A percentile compares a stretch with the other conserved stretches of the same genome.
Evolutionary conservation across 805 yeast genomes (phyloP).

Genomic region (Hagleromyces aurorensis): DNA sequence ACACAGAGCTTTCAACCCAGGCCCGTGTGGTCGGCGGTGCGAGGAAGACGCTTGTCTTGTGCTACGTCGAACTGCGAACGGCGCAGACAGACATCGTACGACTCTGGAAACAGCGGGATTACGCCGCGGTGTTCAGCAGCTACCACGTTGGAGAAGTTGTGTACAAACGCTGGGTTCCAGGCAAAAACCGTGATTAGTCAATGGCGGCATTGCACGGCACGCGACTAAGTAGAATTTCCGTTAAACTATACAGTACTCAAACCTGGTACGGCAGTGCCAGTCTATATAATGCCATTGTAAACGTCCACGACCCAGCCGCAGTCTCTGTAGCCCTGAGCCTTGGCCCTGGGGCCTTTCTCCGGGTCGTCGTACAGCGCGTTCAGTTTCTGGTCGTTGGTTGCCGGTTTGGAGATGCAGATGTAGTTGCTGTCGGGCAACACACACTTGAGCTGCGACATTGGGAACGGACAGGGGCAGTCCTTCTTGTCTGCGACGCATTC

Average conservation of each 20-base stretch:
- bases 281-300: slow-evolving; percentile 32
- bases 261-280: not conserved
- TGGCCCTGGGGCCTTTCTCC: slow-evolving; percentile 39
- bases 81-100: slow-evolving; percentile 26
- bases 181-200: slow-evolving; percentile 66
- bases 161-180: slow-evolving; percentile 79
- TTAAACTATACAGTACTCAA: too few species aligned
- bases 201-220: not conserved
- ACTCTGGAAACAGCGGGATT: slow-evolving; percentile 15
- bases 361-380: slow-evolving; percentile 36
- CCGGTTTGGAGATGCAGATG: slow-evolving; percentile 81
- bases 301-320: slow-evolving; percentile 82
- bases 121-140: slow-evolving; percentile 29
- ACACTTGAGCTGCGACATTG: slow-evolving; percentile 79
- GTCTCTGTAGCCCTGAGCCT: slow-evolving; percentile 51
- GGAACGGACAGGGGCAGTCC: slow-evolving; percentile 88
- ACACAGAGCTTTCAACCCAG: slow-evolving; percentile 58
- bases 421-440: slow-evolving; percentile 55
- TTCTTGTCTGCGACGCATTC: slow-evolving; percentile 61
- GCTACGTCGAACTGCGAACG: slow-evolving; percentile 53
- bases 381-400: slow-evolving; percentile 36
- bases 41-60: slow-evolving; percentile 63
- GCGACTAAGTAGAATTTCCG: too few species aligned
- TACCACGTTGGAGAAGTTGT: slow-evolving; percentile 55
- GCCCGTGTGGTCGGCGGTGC: slow-evolving; percentile 85